Percentiles rank a stretch among this genome's conserved stretches.
Conservation (phyloP, 2,329 filamentous ascomycete genomes). For the Orbilia quercus region DNA sequence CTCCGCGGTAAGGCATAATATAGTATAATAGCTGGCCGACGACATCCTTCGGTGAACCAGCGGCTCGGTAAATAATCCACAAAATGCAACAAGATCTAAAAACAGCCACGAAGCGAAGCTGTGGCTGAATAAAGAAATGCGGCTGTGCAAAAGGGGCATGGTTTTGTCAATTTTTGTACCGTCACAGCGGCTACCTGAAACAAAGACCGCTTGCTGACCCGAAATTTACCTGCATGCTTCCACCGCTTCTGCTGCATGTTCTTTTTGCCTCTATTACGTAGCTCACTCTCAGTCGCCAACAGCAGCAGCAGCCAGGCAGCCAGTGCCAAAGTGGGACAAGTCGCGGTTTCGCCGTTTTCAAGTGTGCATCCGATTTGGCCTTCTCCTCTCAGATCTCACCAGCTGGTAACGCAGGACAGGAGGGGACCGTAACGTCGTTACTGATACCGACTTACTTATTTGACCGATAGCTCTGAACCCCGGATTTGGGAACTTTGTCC, state of each 20-base stretch:
- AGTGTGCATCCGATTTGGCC: background rate
- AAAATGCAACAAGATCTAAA: conserved; percentile 5
- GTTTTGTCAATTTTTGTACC: background rate
- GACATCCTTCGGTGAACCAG: too few relatives aligned
- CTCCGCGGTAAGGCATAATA: too few relatives aligned
- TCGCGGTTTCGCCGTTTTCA: conserved; percentile 13
- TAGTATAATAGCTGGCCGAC: too few relatives aligned
- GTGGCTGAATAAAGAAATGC: background rate
- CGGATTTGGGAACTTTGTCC: conserved; percentile 18
- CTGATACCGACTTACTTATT: background rate
- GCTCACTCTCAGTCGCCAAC: background rate
- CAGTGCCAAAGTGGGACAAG: background rate
- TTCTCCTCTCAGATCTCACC: background rate
- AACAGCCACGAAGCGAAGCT: background rate
- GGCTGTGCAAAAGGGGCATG: background rate
- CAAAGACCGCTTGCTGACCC: background rate
- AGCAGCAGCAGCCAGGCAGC: background rate
- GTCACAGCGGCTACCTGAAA: conserved; percentile 18
- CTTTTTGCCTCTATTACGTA: conserved; percentile 14
- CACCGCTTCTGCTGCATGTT: background rate
- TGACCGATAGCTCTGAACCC: conserved; percentile 18
- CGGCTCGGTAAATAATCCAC: background rate
- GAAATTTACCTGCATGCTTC: too few relatives aligned
- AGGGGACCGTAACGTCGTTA: background rate
- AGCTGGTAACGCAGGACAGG: too few relatives aligned